phyloP scores from a whole-genome alignment of 495 filamentous ascomycete genomes.

The Neurospora hispaniola region DNA sequence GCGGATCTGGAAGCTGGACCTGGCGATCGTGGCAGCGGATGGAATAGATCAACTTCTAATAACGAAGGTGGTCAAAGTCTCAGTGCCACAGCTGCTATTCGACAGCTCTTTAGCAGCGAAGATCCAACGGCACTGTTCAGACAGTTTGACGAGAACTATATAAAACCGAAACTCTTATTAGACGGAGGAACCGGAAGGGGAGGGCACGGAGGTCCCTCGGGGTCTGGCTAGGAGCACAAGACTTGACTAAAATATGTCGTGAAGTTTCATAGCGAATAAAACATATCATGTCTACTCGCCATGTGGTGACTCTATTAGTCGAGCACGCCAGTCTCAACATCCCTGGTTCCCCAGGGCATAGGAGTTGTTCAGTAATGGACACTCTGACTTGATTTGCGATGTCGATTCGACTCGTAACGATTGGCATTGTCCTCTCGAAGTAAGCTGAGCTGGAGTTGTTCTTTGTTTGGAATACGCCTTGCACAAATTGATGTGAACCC shows the following conservation, averaged over 20 bases:
- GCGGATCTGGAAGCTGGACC: background rate
- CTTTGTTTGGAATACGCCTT: background rate
- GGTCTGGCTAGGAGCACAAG: background rate
- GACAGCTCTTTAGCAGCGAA: constrained; percentile 55
- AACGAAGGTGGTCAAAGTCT: constrained; percentile 31
- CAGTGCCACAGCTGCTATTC: constrained; percentile 61
- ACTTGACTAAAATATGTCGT: too few species aligned
- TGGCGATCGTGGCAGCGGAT: constrained; percentile 13
- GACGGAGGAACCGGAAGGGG: constrained; percentile 43
- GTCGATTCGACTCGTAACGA: background rate
- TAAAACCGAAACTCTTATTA: constrained; percentile 85
- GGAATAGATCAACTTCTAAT: constrained; percentile 6
- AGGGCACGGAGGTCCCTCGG: constrained; percentile 11
- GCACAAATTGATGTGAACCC: background rate
- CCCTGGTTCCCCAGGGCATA: background rate
- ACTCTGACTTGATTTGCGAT: background rate
- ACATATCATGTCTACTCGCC: background rate
- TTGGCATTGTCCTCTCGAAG: background rate
- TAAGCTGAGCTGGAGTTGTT: background rate
- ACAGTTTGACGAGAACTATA: constrained; percentile 90
- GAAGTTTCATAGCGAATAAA: background rate
- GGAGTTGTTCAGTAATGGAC: background rate
- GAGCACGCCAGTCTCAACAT: background rate
- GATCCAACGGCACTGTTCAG: constrained; percentile 88
- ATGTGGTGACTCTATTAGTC: background rate